Evolutionary conservation across 2,329 filamentous ascomycete species (phyloP), one percentile per base, ranked within the genome.

Genomic region (Fonsecaea pugnacius): DNA sequence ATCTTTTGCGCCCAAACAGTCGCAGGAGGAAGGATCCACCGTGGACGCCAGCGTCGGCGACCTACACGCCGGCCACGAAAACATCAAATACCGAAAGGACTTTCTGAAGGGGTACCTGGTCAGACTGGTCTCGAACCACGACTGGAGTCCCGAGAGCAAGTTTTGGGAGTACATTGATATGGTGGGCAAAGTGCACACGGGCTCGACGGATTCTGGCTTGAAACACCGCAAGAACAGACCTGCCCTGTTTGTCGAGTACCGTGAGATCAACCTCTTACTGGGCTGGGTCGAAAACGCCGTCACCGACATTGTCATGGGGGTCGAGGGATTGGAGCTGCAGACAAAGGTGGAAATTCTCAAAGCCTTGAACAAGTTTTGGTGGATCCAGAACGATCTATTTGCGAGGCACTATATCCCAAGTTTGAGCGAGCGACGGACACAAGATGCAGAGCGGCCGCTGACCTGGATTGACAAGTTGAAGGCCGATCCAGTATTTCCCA

Each of bases 361-460:
- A 10, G 73, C 73, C 9, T 70, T 72, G 48, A 73, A 73, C 65
- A 74, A 74, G 66, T 60, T 72, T 46, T 58, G 73, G 38, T 74
- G 73, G 73, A 72, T 74, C 43, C 73, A 74, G 66, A 74, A 74
- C 64, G 73, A 74, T 60, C 62, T 74, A 27, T 74, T 74, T 63
- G 67, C 71, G 52, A 70, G 71, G 55, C 71, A 73, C 52, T 74
- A 74, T 60, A 58, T 65, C 33, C 30, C 57, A 38, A 32, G 32
- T 32, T 18, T 51, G 57, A 58, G 55, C 33, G 60, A 60, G 2
- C 8, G 10, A 16, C 27, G 16, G 16, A 16, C 43, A 40, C 30
- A 8, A 35, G 18, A 51, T 18, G 16, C n/a, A 12, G 38, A 27
- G 43, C 52, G 40, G n/a, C 32, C 30, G 14, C 24, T 51, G 40